phyloP scores from a whole-genome alignment of 106 monocot species.

The Platanthera guangdongensis region DNA sequence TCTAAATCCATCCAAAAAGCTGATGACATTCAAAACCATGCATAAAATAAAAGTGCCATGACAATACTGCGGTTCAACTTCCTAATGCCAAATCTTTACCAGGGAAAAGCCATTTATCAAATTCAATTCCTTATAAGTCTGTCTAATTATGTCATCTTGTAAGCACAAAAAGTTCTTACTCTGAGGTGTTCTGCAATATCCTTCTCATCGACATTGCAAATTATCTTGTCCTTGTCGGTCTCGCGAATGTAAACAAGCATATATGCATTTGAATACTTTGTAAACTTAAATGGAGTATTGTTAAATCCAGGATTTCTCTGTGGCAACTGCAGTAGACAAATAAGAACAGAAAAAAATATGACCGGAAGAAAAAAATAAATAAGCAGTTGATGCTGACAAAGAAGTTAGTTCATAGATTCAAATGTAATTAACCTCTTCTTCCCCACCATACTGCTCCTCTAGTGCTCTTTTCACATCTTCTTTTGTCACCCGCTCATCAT shows the following conservation, averaged over 20 bases:
- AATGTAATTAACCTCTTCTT: constrained; percentile 50
- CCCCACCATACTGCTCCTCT: constrained; percentile 93
- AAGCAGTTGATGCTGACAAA: background rate
- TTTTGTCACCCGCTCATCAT: constrained; percentile 91
- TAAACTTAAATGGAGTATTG: constrained; percentile 71
- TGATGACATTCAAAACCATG: background rate
- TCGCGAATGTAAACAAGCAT: constrained; percentile 87
- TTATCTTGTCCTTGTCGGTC: constrained; percentile 76
- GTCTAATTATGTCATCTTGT: background rate
- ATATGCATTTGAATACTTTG: constrained; percentile 86
- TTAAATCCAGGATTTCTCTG: constrained; percentile 75
- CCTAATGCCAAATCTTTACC: background rate
- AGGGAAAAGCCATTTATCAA: background rate
- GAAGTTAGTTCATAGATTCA: background rate
- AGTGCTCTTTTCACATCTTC: constrained; percentile 74
- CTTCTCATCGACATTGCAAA: constrained; percentile 80
- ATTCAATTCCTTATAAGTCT: background rate
- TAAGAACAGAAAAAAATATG: background rate
- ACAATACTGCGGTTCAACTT: background rate
- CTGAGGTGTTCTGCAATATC: constrained; percentile 81
- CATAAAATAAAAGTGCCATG: background rate
- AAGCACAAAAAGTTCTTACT: constrained; percentile 17
- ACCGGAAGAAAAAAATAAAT: background rate
- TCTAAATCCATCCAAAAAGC: background rate
- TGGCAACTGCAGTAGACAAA: constrained; percentile 34